Base-by-base conservation (phyloP, 1,284 basidiomycete species). In the Trametes sp. region DNA sequence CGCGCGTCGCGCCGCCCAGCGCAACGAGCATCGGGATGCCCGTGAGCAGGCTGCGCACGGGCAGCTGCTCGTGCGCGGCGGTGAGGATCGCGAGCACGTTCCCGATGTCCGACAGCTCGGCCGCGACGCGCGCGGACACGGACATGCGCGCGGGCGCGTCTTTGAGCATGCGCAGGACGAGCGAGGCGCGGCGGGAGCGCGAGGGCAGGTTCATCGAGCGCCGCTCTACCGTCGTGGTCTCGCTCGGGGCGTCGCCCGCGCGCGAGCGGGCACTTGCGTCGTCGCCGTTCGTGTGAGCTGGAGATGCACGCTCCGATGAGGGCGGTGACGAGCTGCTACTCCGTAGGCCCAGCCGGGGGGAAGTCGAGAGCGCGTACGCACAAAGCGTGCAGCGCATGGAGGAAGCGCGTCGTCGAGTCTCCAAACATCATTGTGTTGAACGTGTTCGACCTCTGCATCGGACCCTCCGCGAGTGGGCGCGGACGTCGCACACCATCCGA, bases 11-110 rank as follows among this genome's bases (percentile, higher is more conserved):
- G 7, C 73, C 76, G 68, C 94, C 89, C 42, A 98, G 76, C 0
- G 92, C 88, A 33, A 95, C 74, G 41, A 98, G 77, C 90, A 97
- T 96, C 1, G 96, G 96, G 35, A 94, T 80, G 31, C 93, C 89
- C 0, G 90, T 88, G 23, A 95, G 76, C 38, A 97, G 72, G 1
- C 90, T 90, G 26, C 90, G 85, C 29, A 90, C 78, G 0, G 96
- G 94, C 19, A 91, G 74, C 44, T 89, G 82, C 56, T 87, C 81
- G 53, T 95, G 88, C 16, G 93, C 79, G 3, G 85, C 84, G 19
- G 81, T 82, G 31, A 98, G 81, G 49, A 96, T 82, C 42, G 84
- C 80, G n/a, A 90, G 77, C 41, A 95, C 84, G 66, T 89, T 86
- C 2, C 87, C 80, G 73, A 94, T 96, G 74, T 98, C 96, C 36